Percentiles rank a stretch among this genome's conserved stretches.
These are phyloP conservation scores for Suhomyces sp. DNA, from an alignment of 805 yeast genomes.

Conservation along the genomic window DNA sequence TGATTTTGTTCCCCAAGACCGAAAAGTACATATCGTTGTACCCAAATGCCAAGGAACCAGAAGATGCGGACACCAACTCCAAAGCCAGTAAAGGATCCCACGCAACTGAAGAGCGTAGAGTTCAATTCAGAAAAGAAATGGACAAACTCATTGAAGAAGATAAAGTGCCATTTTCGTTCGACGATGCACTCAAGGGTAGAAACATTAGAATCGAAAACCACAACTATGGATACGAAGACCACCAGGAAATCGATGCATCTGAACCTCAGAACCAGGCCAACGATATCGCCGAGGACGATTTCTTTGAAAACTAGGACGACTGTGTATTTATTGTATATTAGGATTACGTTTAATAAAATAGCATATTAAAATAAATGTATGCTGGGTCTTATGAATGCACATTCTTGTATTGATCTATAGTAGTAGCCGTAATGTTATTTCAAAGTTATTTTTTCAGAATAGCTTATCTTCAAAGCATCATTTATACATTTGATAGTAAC, in stretches of 20 bases:
- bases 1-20: constrained; percentile 72
- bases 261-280: constrained; percentile 30
- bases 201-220: constrained; percentile 14
- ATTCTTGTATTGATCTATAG: no score
- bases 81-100: constrained; percentile 42
- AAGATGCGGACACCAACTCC: constrained; percentile 22
- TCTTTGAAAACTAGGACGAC: constrained; percentile 19
- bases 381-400: no score
- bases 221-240: constrained; percentile 6
- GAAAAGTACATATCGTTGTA: constrained; percentile 79
- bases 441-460: constrained; percentile 18
- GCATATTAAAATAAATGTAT: not conserved
- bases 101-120: constrained; percentile 44
- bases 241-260: constrained; percentile 46
- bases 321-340: constrained; percentile 1
- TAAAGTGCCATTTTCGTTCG: constrained; percentile 52
- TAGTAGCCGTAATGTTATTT: not conserved
- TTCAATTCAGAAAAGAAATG: constrained; percentile 48
- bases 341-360: not conserved
- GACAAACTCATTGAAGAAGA: constrained; percentile 52
- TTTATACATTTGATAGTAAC: constrained; percentile 53
- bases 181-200: constrained; percentile 45
- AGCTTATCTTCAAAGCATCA: constrained; percentile 64
- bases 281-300: constrained; percentile 28
- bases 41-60: constrained; percentile 44